phyloP scores from a whole-genome alignment of 768 basidiomycete species.

The Russula sp. region DNA sequence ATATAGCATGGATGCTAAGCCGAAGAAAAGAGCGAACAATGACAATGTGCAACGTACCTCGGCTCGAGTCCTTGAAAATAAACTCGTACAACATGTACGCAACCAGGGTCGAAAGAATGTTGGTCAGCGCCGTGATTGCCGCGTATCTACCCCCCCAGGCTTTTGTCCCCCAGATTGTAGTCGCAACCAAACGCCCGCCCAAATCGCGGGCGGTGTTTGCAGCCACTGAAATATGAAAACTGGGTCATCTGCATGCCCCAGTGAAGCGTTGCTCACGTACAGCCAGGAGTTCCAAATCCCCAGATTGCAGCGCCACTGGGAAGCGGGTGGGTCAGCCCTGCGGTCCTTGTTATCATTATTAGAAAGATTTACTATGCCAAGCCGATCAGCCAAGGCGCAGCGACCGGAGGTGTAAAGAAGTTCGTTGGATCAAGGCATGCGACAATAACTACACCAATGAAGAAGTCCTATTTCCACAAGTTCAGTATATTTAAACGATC shows the following conservation, averaged over 20 bases:
- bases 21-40: neutral
- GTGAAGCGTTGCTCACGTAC: conserved; percentile 17
- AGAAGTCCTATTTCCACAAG: conserved; percentile 20
- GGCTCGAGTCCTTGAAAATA: conserved; percentile 25
- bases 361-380: conserved; percentile 23
- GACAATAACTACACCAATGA: conserved; percentile 24
- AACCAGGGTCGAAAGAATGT: conserved; percentile 26
- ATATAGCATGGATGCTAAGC: neutral
- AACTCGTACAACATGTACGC: conserved; percentile 27
- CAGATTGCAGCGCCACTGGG: conserved; percentile 23
- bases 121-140: conserved; percentile 28
- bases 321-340: neutral
- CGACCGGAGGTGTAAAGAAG: conserved; percentile 25
- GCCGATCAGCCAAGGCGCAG: conserved; percentile 24
- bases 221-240: conserved; percentile 22
- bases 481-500: neutral
- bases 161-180: conserved; percentile 26
- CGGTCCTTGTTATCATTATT: neutral
- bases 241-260: neutral
- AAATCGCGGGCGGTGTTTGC: conserved; percentile 28
- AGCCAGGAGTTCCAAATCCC: conserved; percentile 24
- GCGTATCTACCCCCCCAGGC: conserved; percentile 29
- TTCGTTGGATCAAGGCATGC: conserved; percentile 27
- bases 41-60: conserved; percentile 19
- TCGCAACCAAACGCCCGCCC: conserved; percentile 25